phyloP scores from a whole-genome alignment of 352 stramenopile genomes.

The Phytopythium delawarense region DNA sequence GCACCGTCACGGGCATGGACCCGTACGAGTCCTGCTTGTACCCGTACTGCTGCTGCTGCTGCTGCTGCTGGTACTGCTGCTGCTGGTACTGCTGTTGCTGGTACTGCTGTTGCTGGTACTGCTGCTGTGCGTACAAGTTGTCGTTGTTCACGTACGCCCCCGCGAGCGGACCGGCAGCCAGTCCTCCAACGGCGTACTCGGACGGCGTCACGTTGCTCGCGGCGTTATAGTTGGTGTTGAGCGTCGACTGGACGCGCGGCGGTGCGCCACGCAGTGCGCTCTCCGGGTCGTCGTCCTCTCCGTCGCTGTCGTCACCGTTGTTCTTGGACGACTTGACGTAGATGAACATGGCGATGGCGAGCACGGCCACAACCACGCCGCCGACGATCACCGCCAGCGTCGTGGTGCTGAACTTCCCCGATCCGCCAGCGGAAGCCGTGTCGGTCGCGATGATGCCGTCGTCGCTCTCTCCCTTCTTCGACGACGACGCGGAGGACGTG shows the following conservation, averaged over 20 bases:
- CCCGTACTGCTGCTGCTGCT: slow-evolving; percentile 9
- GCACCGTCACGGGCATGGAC: slow-evolving; percentile 4
- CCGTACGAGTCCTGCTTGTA: slow-evolving; percentile 22
- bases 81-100: slow-evolving; percentile 4
- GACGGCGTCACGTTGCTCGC: slow-evolving; percentile 28
- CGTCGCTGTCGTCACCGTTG: slow-evolving; percentile 27
- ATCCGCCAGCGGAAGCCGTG: slow-evolving; percentile 15
- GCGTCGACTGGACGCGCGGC: slow-evolving; percentile 14
- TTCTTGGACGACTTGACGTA: slow-evolving; percentile 35
- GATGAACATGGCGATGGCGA: slow-evolving; percentile 44
- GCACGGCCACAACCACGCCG: slow-evolving; percentile 32
- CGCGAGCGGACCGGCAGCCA: neutral
- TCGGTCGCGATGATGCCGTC: slow-evolving; percentile 25
- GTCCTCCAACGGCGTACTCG: slow-evolving; percentile 12
- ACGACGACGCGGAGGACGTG: slow-evolving; percentile 10
- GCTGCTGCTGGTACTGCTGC: neutral
- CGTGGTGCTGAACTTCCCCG: slow-evolving; percentile 22
- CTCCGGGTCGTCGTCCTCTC: slow-evolving; percentile 23
- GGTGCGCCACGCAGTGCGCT: slow-evolving; percentile 13
- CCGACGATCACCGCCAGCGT: slow-evolving; percentile 46
- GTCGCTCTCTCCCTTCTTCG: slow-evolving; percentile 8
- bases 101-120: slow-evolving; percentile 7
- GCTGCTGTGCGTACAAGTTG: slow-evolving; percentile 1
- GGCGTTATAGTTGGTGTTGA: slow-evolving; percentile 26
- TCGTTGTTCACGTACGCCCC: slow-evolving; percentile 11